Evolutionary conservation across 495 filamentous ascomycete genomes (phyloP).

Genomic region (Lasiosphaeriaceae sp.): DNA sequence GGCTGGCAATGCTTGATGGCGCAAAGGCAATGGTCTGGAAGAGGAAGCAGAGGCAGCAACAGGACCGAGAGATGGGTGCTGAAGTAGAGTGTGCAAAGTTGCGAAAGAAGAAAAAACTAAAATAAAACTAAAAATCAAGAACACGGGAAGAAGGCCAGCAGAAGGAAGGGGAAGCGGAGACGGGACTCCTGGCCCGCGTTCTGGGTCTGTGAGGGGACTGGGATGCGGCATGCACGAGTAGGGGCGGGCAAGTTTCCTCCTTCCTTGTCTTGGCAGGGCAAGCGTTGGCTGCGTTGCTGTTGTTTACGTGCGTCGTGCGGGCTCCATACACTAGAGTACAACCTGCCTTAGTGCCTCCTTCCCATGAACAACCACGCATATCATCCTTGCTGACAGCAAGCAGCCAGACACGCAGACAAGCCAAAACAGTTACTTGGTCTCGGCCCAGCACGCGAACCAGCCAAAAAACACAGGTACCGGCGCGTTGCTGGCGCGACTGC

Average conservation of each 20-base stretch:
- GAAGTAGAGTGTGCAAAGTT: background rate
- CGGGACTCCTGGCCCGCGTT: background rate
- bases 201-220: slow-evolving; percentile 5
- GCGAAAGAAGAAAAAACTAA: slow-evolving; percentile 1
- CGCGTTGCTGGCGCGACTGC: background rate
- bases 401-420: background rate
- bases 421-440: background rate
- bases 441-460: background rate
- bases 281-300: slow-evolving; percentile 7
- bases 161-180: slow-evolving; percentile 7
- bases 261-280: slow-evolving; percentile 6
- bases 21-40: no score
- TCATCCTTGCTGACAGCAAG: background rate
- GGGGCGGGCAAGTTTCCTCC: slow-evolving; percentile 11
- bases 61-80: no score
- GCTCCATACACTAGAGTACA: no score
- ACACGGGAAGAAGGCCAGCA: slow-evolving; percentile 8
- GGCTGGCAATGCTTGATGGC: background rate
- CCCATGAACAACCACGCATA: slow-evolving; percentile 1
- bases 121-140: background rate
- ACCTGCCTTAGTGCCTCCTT: slow-evolving; percentile 7
- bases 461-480: background rate
- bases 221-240: slow-evolving; percentile 21
- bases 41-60: no score
- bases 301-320: background rate